These are phyloP conservation scores for Halenospora varia DNA, from an alignment of 495 filamentous ascomycete species.

Conservation along the genomic window DNA sequence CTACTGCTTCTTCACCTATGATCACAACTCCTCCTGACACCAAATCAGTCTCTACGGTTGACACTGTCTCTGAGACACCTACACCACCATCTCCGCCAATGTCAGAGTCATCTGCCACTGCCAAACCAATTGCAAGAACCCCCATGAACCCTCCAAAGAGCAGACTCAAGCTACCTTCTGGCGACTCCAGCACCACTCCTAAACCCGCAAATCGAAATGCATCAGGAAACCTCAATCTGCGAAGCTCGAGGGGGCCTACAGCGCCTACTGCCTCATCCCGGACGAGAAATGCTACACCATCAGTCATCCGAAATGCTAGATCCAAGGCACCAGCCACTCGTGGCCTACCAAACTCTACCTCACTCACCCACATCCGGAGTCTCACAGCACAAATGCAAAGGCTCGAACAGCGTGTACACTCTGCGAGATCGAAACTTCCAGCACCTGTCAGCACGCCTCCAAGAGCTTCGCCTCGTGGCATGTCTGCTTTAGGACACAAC, in stretches of 20 bases:
- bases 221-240: conserved; percentile 6
- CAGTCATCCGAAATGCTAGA: conserved; percentile 24
- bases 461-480: conserved; percentile 67
- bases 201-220: conserved; percentile 31
- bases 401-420: conserved; percentile 88
- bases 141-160: conserved; percentile 32
- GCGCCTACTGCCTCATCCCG: conserved; percentile 11
- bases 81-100: conserved; percentile 65
- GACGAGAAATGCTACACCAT: conserved; percentile 23
- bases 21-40: conserved; percentile 67
- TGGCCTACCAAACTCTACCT: conserved; percentile 69
- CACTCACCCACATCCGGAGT: conserved; percentile 85
- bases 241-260: conserved; percentile 21
- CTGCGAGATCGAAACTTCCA: conserved; percentile 88
- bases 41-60: conserved; percentile 48
- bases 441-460: conserved; percentile 75
- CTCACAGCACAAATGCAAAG: conserved; percentile 96
- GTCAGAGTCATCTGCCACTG: conserved; percentile 58
- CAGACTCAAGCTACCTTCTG: conserved; percentile 42
- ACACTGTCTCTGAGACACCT: conserved; percentile 45
- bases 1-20: conserved; percentile 68
- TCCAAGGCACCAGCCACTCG: conserved; percentile 22
- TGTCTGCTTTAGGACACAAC: conserved; percentile 42
- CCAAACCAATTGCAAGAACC: conserved; percentile 27
- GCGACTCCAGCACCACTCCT: conserved; percentile 45